A percentile compares a stretch with the other conserved stretches of the same genome.
These are phyloP conservation scores for Diospyros kaki DNA, from an alignment of 148 eudicot genomes.

Conservation along the genomic window DNA sequence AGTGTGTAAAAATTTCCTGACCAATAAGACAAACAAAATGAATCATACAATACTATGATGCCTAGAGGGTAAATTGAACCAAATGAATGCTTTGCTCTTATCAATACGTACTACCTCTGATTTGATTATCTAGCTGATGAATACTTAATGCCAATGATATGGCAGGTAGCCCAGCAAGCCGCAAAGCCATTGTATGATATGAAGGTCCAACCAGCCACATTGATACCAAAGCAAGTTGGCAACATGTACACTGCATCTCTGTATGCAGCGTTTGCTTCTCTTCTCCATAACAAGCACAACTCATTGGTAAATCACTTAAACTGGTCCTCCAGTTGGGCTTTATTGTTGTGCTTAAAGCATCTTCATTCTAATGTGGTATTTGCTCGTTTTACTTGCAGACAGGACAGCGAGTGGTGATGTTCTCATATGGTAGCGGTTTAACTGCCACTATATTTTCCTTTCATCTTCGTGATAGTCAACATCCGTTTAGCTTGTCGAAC, in stretches of 20 bases:
- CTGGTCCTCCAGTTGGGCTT: conserved; percentile 1
- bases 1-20: not conserved
- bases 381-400: conserved; percentile 33
- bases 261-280: conserved; percentile 89
- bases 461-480: conserved; percentile 52
- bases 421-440: conserved; percentile 93
- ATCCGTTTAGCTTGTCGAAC: conserved; percentile 83
- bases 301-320: conserved; percentile 53
- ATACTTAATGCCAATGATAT: not conserved
- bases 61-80: not conserved
- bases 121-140: conserved; percentile 12
- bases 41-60: not conserved
- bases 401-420: conserved; percentile 77
- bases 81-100: not conserved
- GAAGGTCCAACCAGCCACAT: conserved; percentile 80
- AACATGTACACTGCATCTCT: conserved; percentile 98
- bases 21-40: not conserved
- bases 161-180: conserved; percentile 73
- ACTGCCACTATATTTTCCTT: conserved; percentile 92
- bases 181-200: conserved; percentile 75
- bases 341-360: not conserved
- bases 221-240: conserved; percentile 93
- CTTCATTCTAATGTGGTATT: not conserved
- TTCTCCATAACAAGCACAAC: conserved; percentile 69
- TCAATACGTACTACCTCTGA: not conserved